These are phyloP conservation scores for Neonothopanus nambi DNA, from an alignment of 1,284 basidiomycete species.

Conservation along the genomic window DNA sequence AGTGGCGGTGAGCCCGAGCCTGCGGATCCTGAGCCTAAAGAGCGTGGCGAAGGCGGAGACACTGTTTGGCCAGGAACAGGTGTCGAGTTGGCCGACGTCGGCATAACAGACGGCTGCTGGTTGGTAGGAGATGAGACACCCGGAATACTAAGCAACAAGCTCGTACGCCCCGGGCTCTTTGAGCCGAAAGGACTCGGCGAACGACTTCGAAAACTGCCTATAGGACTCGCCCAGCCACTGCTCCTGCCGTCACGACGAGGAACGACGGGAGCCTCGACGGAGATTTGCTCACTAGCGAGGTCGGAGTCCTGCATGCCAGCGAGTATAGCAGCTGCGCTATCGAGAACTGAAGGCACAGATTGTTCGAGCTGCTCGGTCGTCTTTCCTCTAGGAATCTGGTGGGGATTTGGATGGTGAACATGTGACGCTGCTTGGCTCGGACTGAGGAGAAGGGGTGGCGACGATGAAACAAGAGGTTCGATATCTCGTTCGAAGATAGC, in stretches of 20 bases:
- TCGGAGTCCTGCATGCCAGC: slow-evolving; percentile 35
- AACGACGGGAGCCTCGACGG: slow-evolving; percentile 55
- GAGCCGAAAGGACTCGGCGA: slow-evolving; percentile 30
- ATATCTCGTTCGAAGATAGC: slow-evolving; percentile 85
- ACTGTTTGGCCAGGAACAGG: background rate
- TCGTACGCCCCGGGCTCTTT: slow-evolving; percentile 31
- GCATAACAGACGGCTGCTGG: no score
- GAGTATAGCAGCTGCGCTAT: slow-evolving; percentile 69
- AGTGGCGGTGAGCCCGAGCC: no score
- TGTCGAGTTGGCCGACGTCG: no score
- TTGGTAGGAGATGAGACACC: background rate
- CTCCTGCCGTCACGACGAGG: slow-evolving; percentile 28
- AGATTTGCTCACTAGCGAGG: slow-evolving; percentile 47
- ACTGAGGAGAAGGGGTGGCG: background rate
- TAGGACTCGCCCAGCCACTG: slow-evolving; percentile 66
- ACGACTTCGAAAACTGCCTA: slow-evolving; percentile 64
- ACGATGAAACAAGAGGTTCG: slow-evolving; percentile 59
- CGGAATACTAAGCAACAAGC: slow-evolving; percentile 48
- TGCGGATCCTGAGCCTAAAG: background rate
- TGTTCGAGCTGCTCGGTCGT: slow-evolving; percentile 70
- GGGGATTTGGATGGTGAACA: slow-evolving; percentile 53
- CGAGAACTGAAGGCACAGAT: slow-evolving; percentile 73
- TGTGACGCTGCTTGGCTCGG: background rate
- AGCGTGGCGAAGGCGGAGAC: background rate
- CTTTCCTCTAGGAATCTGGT: slow-evolving; percentile 70